Evolutionary conservation across 2,329 filamentous ascomycete species (phyloP).

Genomic region (Monosporascus sp.): DNA sequence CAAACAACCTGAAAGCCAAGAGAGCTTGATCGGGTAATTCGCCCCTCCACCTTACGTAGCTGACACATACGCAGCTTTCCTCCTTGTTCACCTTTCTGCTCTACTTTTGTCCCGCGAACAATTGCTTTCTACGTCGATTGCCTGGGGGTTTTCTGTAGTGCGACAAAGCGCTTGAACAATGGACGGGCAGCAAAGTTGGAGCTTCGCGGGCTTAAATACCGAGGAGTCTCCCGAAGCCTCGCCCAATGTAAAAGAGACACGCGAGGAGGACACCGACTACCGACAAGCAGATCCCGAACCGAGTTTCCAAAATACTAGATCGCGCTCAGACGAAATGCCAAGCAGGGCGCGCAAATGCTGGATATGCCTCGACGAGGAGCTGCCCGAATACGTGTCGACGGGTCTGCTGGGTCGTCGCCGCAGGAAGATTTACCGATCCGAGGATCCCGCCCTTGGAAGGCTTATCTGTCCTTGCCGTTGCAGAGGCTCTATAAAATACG

Average conservation of each 20-base stretch:
- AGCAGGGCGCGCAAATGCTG: slow-evolving; percentile 54
- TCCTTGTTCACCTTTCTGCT: too few relatives aligned
- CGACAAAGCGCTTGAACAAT: neutral
- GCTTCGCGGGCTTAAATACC: neutral
- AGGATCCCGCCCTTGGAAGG: slow-evolving; percentile 57
- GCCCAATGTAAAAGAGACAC: slow-evolving; percentile 16
- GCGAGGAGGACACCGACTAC: neutral
- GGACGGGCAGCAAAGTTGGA: neutral
- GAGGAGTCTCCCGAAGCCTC: slow-evolving; percentile 24
- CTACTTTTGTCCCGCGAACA: too few relatives aligned
- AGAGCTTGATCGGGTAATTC: too few relatives aligned
- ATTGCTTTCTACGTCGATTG: too few relatives aligned
- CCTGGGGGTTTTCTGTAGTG: too few relatives aligned
- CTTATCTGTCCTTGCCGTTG: slow-evolving; percentile 88
- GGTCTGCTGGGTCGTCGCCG: slow-evolving; percentile 24
- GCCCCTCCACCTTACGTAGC: too few relatives aligned
- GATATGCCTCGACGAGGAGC: slow-evolving; percentile 73
- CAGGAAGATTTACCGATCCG: slow-evolving; percentile 57
- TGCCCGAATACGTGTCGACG: slow-evolving; percentile 39
- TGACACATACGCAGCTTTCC: too few relatives aligned
- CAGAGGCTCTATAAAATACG: slow-evolving; percentile 88
- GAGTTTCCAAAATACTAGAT: neutral
- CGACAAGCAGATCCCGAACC: neutral
- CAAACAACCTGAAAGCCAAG: too few relatives aligned
- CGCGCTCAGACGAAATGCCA: neutral